phyloP scores from a whole-genome alignment of 2,329 filamentous ascomycete genomes.

The Pseudogymnoascus sp. region DNA sequence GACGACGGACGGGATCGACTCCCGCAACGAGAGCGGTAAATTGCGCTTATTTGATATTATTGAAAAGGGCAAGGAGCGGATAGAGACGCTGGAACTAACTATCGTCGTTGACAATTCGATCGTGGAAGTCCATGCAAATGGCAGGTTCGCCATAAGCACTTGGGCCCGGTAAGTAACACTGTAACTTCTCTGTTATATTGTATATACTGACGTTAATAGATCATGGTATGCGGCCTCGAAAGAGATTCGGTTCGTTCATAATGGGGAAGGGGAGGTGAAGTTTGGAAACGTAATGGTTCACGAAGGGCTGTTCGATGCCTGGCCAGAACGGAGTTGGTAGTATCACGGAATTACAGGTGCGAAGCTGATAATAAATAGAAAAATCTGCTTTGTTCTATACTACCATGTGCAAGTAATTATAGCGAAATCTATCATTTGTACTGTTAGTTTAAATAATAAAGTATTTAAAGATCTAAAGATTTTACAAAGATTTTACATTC shows the following conservation, averaged over 20 bases:
- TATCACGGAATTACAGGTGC: neutral
- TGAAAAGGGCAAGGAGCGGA: slow-evolving; percentile 26
- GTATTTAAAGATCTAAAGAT: too few species aligned
- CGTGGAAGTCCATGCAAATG: slow-evolving; percentile 34
- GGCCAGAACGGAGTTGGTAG: slow-evolving; percentile 25
- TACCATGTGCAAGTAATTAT: neutral
- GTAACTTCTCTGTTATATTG: neutral
- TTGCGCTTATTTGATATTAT: slow-evolving; percentile 15
- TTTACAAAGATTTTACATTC: too few species aligned
- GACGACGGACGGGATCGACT: slow-evolving; percentile 32
- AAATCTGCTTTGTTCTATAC: neutral
- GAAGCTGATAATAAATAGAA: neutral
- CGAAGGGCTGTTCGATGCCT: slow-evolving; percentile 32
- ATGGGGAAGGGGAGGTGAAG: slow-evolving; percentile 25
- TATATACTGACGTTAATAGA: slow-evolving; percentile 23
- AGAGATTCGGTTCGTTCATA: slow-evolving; percentile 30
- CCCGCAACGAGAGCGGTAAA: slow-evolving; percentile 14
- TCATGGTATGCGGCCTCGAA: slow-evolving; percentile 31
- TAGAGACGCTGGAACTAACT: slow-evolving; percentile 33
- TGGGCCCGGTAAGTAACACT: slow-evolving; percentile 32
- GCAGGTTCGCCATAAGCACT: slow-evolving; percentile 34
- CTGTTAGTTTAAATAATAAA: too few species aligned
- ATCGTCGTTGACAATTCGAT: slow-evolving; percentile 34
- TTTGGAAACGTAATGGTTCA: slow-evolving; percentile 29
- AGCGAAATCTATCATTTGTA: too few species aligned